phyloP scores from a whole-genome alignment of 2,329 filamentous ascomycete genomes.

The Dothiorella sarmentorum region DNA sequence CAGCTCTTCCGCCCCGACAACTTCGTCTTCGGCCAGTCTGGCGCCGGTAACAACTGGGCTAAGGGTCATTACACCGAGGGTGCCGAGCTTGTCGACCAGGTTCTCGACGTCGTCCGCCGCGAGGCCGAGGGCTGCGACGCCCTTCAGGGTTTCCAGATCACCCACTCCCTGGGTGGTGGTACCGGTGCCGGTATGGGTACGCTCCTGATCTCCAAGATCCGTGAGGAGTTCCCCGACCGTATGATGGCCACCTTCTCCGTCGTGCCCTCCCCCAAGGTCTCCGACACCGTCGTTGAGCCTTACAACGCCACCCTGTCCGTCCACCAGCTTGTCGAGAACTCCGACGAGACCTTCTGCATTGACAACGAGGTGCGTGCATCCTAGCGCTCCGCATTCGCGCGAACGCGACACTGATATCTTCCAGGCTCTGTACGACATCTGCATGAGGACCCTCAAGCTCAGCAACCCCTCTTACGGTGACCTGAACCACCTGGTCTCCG shows the following conservation, averaged over 20 bases:
- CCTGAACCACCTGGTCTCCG: conserved; percentile 98
- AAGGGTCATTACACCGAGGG: conserved; percentile 99
- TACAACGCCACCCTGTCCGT: conserved; percentile 99
- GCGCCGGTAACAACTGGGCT: conserved; percentile 99
- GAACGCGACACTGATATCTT: conserved; percentile 21
- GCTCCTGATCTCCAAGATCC: conserved; percentile 99
- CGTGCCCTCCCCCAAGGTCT: conserved; percentile 98
- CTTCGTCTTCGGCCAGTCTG: conserved; percentile 99
- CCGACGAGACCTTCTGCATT: conserved; percentile 99
- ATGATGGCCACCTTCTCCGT: conserved; percentile 99
- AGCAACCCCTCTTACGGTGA: conserved; percentile 98
- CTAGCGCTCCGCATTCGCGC: conserved; percentile 2
- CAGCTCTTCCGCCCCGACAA: conserved; percentile 99
- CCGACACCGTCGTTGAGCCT: conserved; percentile 98
- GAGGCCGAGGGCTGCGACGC: conserved; percentile 99
- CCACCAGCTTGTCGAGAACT: conserved; percentile 99
- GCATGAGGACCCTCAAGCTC: conserved; percentile 99
- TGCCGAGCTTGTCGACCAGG: conserved; percentile 97
- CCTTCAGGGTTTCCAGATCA: conserved; percentile 99
- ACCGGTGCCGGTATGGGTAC: conserved; percentile 99
- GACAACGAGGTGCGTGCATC: conserved; percentile 75
- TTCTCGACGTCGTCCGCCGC: conserved; percentile 96
- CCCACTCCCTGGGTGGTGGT: conserved; percentile 99
- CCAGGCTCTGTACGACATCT: conserved; percentile 95
- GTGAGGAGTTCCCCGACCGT: conserved; percentile 99